Base-by-base conservation (phyloP, 805 yeast species). In the Candida endomychidarum region DNA sequence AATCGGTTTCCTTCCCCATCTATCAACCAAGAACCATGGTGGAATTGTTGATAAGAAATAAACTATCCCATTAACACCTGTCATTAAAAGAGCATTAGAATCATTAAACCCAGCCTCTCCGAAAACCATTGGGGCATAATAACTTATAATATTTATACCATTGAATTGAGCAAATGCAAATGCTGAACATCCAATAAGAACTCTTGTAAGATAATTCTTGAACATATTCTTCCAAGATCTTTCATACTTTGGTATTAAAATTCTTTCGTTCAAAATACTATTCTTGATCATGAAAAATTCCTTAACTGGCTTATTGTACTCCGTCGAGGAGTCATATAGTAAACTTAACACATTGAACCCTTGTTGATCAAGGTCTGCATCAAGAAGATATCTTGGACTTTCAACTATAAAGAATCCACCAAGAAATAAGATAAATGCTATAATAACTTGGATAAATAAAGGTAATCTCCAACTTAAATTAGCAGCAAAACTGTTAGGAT, bases 361-460 rank as follows among this genome's bases (percentile, higher is more conserved):
- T 43, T 73, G 72, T 38, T 72, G 76, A 46, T 82, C 87, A 48
- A 73, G 77, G 56, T 88, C 96, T 45, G 83, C 83, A 57, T 86
- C 90, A 25, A 90, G 65, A 38, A 90, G 68, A 96, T 96, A 89
- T 49, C 96, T 72, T 4, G 97, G 97, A 35, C 90, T 81, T 54
- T 89, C 97, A 4, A 86, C 89, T 26, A 90, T 79, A 43, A 84
- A 70, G 39, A 81, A 77, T 1, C 95, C 83, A 3, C 97, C 97
- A 3, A 77, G 48, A 20, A 80, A 79, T 19, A 89, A 65, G 4
- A 83, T 63, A 2, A 74, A 44, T 0, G 96, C 96, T 55, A 90
- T 80, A 3, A 82, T 54, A 37, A 86, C 83, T 58, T 88, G 96
- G 35, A 86, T 65, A 40, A 82, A 76, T 33, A 88, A 65, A 1